Evolutionary conservation across 2,329 filamentous ascomycete species (phyloP).

Genomic region (Penicillium sp.): DNA sequence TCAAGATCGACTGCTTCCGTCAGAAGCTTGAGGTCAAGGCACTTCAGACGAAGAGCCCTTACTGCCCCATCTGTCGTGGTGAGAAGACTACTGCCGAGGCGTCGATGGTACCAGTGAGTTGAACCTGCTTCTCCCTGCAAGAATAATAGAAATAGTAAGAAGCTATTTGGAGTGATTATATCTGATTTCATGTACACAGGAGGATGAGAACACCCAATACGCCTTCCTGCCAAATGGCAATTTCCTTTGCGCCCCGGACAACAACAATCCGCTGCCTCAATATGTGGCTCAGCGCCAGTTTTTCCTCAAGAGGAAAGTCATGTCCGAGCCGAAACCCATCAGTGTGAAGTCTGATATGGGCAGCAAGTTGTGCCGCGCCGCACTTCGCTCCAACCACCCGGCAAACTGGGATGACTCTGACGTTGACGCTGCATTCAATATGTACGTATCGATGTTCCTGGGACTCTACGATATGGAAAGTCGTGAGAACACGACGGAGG

Average conservation of each 20-base stretch:
- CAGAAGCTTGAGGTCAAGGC: not conserved
- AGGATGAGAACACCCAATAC: not conserved
- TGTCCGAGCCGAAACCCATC: too few species aligned
- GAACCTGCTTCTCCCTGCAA: not conserved
- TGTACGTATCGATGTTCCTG: too few species aligned
- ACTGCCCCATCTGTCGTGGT: not conserved
- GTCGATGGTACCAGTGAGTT: not conserved
- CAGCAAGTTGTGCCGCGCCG: too few species aligned
- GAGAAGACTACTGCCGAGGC: not conserved
- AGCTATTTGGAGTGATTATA: too few species aligned
- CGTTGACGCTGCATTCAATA: too few species aligned
- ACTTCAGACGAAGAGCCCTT: not conserved
- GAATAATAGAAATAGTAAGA: not conserved
- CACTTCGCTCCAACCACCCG: too few species aligned
- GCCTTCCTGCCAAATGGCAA: not conserved
- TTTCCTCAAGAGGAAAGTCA: too few species aligned
- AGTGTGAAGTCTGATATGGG: too few species aligned
- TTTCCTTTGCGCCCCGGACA: not conserved
- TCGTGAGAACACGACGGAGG: too few species aligned
- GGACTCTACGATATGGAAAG: too few species aligned
- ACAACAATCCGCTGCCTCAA: not conserved
- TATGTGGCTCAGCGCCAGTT: not conserved
- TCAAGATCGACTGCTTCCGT: not conserved
- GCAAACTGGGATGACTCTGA: too few species aligned
- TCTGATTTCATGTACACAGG: not conserved